phyloP scores from a whole-genome alignment of 257 asterid genomes.

The Nicotiana attenuata region DNA sequence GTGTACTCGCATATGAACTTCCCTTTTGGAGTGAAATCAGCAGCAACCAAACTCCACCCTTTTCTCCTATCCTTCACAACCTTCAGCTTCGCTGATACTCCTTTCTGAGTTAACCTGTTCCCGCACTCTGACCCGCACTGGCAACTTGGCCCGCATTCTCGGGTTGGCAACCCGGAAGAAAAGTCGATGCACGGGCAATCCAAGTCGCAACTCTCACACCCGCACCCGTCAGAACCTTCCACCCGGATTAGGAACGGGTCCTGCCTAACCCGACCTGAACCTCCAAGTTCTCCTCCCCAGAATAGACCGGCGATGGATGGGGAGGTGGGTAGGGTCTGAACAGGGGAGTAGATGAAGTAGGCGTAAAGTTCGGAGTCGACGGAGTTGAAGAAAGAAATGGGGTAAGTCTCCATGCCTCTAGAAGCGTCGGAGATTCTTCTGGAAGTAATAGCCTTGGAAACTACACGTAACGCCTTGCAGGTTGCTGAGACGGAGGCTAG shows the following conservation, averaged over 20 bases:
- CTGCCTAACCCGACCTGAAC: background rate
- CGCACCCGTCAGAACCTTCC: constrained; percentile 60
- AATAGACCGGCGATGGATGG: constrained; percentile 26
- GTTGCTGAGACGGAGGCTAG: constrained; percentile 55
- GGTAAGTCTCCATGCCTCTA: constrained; percentile 51
- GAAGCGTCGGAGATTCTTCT: constrained; percentile 64
- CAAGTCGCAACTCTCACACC: constrained; percentile 40
- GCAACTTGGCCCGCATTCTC: constrained; percentile 86
- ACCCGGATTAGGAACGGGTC: constrained; percentile 62
- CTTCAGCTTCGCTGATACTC: constrained; percentile 45
- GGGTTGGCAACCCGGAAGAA: constrained; percentile 21
- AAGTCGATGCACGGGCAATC: constrained; percentile 41
- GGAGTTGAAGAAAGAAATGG: constrained; percentile 54
- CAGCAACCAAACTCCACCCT: constrained; percentile 80
- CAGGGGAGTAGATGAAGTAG: constrained; percentile 60
- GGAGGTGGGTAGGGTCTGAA: constrained; percentile 31
- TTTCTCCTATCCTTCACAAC: constrained; percentile 51
- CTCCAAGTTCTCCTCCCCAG: constrained; percentile 41
- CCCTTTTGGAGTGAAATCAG: constrained; percentile 48
- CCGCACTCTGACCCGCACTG: constrained; percentile 47
- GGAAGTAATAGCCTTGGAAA: constrained; percentile 42
- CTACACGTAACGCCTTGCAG: constrained; percentile 41
- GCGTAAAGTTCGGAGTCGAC: constrained; percentile 46
- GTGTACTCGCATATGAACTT: constrained; percentile 81
- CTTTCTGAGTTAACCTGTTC: constrained; percentile 63